A percentile compares a stretch with the other conserved stretches of the same genome.
Conservation (phyloP, 208 protist species). For the Eutreptiella sp. region DNA sequence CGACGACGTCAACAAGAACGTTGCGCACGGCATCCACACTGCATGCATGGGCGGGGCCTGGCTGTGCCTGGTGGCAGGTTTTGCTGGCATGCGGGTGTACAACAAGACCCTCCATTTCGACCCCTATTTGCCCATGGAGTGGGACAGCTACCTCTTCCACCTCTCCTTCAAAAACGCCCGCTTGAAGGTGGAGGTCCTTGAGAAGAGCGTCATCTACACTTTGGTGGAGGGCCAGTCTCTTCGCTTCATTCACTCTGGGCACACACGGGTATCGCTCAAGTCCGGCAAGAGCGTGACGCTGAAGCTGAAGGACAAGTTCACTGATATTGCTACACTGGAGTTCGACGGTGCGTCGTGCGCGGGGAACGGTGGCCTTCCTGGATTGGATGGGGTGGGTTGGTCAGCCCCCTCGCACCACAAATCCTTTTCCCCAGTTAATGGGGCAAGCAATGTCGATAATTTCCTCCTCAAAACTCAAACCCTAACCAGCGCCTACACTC, state of each 20-base stretch:
- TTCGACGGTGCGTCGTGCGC: conserved; percentile 81
- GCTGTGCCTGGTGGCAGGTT: conserved; percentile 61
- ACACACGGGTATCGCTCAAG: conserved; percentile 52
- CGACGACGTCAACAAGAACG: conserved; percentile 60
- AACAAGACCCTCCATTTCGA: conserved; percentile 69
- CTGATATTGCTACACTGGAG: conserved; percentile 61
- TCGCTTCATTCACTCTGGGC: conserved; percentile 63
- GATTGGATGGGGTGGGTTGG: no score
- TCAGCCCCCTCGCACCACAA: no score
- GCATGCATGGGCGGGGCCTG: conserved; percentile 65
- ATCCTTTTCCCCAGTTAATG: no score
- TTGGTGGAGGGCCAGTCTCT: conserved; percentile 52
- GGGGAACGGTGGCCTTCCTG: no score
- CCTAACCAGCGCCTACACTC: no score
- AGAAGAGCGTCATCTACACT: conserved; percentile 62
- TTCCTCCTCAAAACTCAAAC: no score
- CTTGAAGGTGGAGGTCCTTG: conserved; percentile 55
- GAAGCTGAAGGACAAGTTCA: conserved; percentile 60
- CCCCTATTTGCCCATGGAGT: conserved; percentile 58
- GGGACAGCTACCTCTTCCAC: conserved; percentile 65
- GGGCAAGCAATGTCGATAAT: no score
- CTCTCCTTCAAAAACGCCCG: conserved; percentile 60
- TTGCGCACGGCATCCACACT: conserved; percentile 61
- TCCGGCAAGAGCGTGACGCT: conserved; percentile 37
- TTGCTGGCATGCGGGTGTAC: conserved; percentile 64